These are phyloP conservation scores for Hypomontagnella submonticulosa DNA, from an alignment of 495 filamentous ascomycete species.

Conservation along the genomic window DNA sequence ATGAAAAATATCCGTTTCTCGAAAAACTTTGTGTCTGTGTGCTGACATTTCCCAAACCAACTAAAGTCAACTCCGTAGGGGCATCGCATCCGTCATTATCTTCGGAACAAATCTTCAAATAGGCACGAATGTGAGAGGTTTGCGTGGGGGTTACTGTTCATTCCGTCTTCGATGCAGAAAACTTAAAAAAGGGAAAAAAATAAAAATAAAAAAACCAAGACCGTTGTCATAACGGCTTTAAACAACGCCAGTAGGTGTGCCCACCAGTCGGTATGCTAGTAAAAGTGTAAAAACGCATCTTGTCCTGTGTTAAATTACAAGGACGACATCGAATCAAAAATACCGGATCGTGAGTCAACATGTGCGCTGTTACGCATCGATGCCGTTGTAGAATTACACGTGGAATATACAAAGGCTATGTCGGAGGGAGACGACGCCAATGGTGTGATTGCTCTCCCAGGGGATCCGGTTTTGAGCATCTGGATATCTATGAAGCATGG, in stretches of 20 bases:
- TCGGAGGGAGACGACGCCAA: neutral
- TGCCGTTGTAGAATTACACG: slow-evolving; percentile 14
- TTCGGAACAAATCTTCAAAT: slow-evolving; percentile 31
- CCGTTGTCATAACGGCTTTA: slow-evolving; percentile 15
- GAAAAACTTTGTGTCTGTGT: neutral
- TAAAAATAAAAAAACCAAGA: slow-evolving; percentile 4
- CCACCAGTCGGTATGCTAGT: slow-evolving; percentile 23
- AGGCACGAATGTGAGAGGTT: slow-evolving; percentile 15
- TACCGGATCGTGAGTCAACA: slow-evolving; percentile 12
- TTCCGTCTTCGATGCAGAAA: slow-evolving; percentile 34
- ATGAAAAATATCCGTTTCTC: slow-evolving; percentile 8
- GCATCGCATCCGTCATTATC: slow-evolving; percentile 41
- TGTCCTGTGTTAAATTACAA: slow-evolving; percentile 15
- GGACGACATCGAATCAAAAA: slow-evolving; percentile 25
- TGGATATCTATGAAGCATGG: slow-evolving; percentile 28
- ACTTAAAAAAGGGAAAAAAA: slow-evolving; percentile 15
- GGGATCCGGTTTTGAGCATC: neutral
- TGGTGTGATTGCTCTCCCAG: neutral
- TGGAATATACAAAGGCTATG: slow-evolving; percentile 23
- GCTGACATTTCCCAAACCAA: too few relatives aligned
- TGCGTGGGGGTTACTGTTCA: slow-evolving; percentile 35
- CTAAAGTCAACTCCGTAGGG: slow-evolving; percentile 35
- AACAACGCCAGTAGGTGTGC: slow-evolving; percentile 9
- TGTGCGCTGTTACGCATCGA: slow-evolving; percentile 18
- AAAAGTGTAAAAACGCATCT: slow-evolving; percentile 6